Conservation (phyloP, 192 early-diverging fungal species). For the Mortierella antarctica region DNA sequence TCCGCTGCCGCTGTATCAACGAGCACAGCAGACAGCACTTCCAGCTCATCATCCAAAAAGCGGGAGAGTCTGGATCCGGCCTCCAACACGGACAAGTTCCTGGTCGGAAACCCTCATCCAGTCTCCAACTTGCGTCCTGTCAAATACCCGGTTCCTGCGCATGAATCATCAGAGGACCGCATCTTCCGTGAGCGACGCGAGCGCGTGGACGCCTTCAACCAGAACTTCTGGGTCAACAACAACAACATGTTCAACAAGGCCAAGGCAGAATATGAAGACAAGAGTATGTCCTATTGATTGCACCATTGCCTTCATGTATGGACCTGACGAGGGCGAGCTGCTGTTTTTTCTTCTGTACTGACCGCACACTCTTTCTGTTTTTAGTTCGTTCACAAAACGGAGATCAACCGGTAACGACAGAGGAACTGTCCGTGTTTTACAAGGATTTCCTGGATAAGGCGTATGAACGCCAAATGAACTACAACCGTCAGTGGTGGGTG, state of each 20-base stretch:
- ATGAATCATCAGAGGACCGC: conserved; percentile 61
- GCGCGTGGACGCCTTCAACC: conserved; percentile 63
- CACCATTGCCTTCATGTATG: not conserved
- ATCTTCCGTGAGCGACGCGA: conserved; percentile 57
- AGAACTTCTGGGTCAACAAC: conserved; percentile 67
- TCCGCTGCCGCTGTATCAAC: not conserved
- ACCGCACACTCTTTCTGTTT: not conserved
- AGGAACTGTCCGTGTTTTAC: conserved; percentile 67
- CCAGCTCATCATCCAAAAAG: conserved; percentile 13
- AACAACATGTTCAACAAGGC: conserved; percentile 62
- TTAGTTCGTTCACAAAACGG: conserved; percentile 57
- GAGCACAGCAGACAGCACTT: not conserved
- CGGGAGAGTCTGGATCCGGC: conserved; percentile 40
- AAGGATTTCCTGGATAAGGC: conserved; percentile 69
- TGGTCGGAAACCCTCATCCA: conserved; percentile 62
- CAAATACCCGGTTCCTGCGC: conserved; percentile 56
- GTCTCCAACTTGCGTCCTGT: conserved; percentile 66
- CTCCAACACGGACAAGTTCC: conserved; percentile 37
- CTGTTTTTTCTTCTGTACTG: not conserved
- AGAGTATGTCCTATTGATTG: conserved; percentile 38
- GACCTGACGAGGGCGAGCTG: not conserved
- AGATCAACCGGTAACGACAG: conserved; percentile 57
- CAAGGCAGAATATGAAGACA: conserved; percentile 62
- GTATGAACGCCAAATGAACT: conserved; percentile 67
- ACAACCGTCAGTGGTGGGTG: conserved; percentile 67